Base-by-base conservation (phyloP, 768 basidiomycete genomes). In the Obba rivulosa region DNA sequence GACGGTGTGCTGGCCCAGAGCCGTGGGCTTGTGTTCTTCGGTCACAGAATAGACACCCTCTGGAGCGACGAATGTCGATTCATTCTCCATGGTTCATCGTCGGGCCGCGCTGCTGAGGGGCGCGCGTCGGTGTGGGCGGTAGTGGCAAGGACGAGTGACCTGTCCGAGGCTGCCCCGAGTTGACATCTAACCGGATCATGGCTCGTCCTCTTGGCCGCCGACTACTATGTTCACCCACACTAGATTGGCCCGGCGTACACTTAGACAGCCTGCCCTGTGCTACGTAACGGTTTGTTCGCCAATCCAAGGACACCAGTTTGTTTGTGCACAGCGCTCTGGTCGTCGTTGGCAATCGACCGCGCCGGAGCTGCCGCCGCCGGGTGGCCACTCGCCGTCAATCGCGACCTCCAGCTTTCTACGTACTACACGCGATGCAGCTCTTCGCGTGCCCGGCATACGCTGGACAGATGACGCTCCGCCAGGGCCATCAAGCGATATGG, bases 11-110 rank as follows among this genome's bases (percentile, higher is more conserved):
- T 66, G 44, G 67, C 66, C 52, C 76, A 74, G 42, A 70, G 57
- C 20, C 38, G 75, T 69, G 0, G 86, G 81, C 64, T 83, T 89
- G 74, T 87, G 83, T 61, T 92, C 91, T 57, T 92, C 90, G 16
- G 85, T 88, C 62, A 90, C 78, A 21, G 87, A 84, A 71, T 92
- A 92, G 37, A 92, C 87, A 57, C 90, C 90, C 66, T 92, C 90
- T 45, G 90, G 90, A 28, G 90, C 89, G 39, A 91, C 84, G 66
- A 92, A 91, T 22, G 87, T 85, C 51, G 79, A 77, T 46, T 89
- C 87, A 74, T 77, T 87, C 74, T 91, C 87, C 84, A 89, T 88
- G 56, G 34, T 57, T 57, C 57, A 57, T 58, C 48, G 55, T 59
- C 54, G 45, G 53, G 51, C 51, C 54, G 57, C 35, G 43, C 42